phyloP scores from a whole-genome alignment of 1,284 basidiomycete species.

The Butyriboletus appendiculatus region DNA sequence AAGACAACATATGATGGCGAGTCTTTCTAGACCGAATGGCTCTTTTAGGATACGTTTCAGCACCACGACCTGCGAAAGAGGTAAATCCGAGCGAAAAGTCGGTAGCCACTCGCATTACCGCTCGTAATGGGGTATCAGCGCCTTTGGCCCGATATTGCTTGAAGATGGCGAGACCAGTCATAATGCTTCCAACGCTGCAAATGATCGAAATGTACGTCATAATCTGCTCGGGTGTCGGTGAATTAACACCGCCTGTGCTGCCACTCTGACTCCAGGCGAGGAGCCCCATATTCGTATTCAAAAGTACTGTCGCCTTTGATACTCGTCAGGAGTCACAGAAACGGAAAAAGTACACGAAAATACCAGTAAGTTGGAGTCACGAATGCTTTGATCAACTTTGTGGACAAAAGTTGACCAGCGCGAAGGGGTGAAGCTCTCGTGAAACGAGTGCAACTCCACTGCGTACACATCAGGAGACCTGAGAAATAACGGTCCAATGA shows the following conservation, averaged over 20 bases:
- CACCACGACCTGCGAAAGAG: constrained; percentile 21
- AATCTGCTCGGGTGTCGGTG: constrained; percentile 25
- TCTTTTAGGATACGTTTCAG: constrained; percentile 30
- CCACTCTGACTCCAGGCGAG: constrained; percentile 17
- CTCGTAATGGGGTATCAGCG: constrained; percentile 34
- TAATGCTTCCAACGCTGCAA: constrained; percentile 31
- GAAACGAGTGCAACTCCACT: constrained; percentile 27
- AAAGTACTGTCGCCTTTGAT: constrained; percentile 30
- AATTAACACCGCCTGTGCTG: background rate
- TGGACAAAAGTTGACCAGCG: constrained; percentile 32
- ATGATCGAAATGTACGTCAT: constrained; percentile 34
- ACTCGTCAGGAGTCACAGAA: background rate
- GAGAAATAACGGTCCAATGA: constrained; percentile 26
- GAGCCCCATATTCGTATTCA: constrained; percentile 26
- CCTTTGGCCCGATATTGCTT: constrained; percentile 37
- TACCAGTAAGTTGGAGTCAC: constrained; percentile 33
- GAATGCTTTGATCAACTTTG: constrained; percentile 34
- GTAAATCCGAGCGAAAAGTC: background rate
- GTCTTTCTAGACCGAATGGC: constrained; percentile 27
- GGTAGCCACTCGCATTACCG: constrained; percentile 15
- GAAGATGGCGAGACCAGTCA: constrained; percentile 31
- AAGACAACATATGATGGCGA: constrained; percentile 34
- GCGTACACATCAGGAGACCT: constrained; percentile 31
- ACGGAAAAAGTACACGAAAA: background rate
- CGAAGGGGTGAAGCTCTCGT: constrained; percentile 25